Percentiles rank a stretch among this genome's conserved stretches.
These are phyloP conservation scores for Schizosaccharomyces versatilis DNA, from an alignment of 1,139 yeast genomes.

Conservation along the genomic window DNA sequence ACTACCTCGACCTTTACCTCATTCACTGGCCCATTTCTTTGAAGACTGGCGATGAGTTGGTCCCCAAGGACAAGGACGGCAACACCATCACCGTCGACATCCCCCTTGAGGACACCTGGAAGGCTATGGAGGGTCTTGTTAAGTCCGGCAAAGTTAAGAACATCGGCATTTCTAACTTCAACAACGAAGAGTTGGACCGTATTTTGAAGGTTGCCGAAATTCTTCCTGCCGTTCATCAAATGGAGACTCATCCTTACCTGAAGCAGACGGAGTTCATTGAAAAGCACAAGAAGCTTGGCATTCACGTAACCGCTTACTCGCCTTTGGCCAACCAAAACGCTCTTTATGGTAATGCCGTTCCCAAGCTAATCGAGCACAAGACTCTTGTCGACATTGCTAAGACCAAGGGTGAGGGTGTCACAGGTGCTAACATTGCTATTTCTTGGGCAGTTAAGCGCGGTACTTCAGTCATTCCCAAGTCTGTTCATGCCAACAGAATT, in stretches of 20 bases:
- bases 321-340: slow-evolving; percentile 12
- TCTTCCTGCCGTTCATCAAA: slow-evolving; percentile 62
- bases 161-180: slow-evolving; percentile 69
- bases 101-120: slow-evolving; percentile 25
- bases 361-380: slow-evolving; percentile 1
- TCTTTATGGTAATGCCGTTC: slow-evolving; percentile 2
- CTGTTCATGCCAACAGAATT: slow-evolving; percentile 16
- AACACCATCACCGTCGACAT: slow-evolving; percentile 6
- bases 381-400: slow-evolving; percentile 19
- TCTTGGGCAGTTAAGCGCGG: slow-evolving; percentile 49
- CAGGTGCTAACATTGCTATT: slow-evolving; percentile 41
- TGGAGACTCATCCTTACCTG: slow-evolving; percentile 32
- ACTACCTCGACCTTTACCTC: slow-evolving; percentile 38
- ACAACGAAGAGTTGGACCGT: slow-evolving; percentile 53
- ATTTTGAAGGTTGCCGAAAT: slow-evolving; percentile 48
- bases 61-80: slow-evolving; percentile 28
- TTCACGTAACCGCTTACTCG: slow-evolving; percentile 13
- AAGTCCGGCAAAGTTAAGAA: slow-evolving; percentile 30
- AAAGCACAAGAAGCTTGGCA: slow-evolving; percentile 7
- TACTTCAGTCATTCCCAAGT: slow-evolving; percentile 50
- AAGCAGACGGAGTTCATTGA: slow-evolving; percentile 11
- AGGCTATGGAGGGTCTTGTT: slow-evolving; percentile 51
- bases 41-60: slow-evolving; percentile 44
- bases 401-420: slow-evolving; percentile 31
- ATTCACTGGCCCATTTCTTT: slow-evolving; percentile 46